Conservation (phyloP, 2,329 filamentous ascomycete species). For the Alternaria ethzedia region DNA sequence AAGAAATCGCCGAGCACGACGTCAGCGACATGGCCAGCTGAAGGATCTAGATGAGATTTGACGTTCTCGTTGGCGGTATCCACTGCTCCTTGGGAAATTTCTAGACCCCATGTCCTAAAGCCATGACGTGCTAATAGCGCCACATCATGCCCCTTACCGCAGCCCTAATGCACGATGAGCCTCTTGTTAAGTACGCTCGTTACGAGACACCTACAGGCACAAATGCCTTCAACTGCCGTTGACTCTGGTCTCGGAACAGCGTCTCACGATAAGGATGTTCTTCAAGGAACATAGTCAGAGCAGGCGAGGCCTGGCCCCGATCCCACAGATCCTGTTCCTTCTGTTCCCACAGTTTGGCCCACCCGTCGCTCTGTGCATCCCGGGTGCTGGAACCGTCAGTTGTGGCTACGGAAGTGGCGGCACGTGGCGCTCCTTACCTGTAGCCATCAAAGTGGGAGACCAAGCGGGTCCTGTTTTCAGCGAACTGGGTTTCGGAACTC, state of each 20-base stretch:
- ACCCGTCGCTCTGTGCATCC: slow-evolving; percentile 39
- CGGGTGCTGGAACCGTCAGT: slow-evolving; percentile 12
- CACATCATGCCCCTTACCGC: slow-evolving; percentile 80
- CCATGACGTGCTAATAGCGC: slow-evolving; percentile 73
- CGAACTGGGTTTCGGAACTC: slow-evolving; percentile 15
- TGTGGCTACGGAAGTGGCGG: neutral
- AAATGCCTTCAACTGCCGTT: slow-evolving; percentile 63
- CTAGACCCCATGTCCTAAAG: slow-evolving; percentile 76
- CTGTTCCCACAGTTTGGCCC: slow-evolving; percentile 61
- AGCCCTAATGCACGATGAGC: slow-evolving; percentile 56
- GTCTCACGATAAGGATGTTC: slow-evolving; percentile 35
- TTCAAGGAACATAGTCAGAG: slow-evolving; percentile 45
- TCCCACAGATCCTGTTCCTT: slow-evolving; percentile 62
- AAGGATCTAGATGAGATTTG: slow-evolving; percentile 12
- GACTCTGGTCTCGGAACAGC: slow-evolving; percentile 6
- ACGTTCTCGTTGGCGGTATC: slow-evolving; percentile 19
- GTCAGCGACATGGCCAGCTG: slow-evolving; percentile 39
- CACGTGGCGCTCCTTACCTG: slow-evolving; percentile 7
- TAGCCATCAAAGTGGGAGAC: slow-evolving; percentile 18
- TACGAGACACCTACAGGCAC: slow-evolving; percentile 59
- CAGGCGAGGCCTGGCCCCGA: slow-evolving; percentile 59
- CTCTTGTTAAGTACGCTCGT: neutral
- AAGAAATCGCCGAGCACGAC: slow-evolving; percentile 72
- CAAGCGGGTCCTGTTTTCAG: slow-evolving; percentile 16
- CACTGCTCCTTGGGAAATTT: slow-evolving; percentile 62